Percentiles rank a stretch among this genome's conserved stretches.
These are phyloP conservation scores for Vaccinium darrowii DNA, from an alignment of 148 eudicot genomes.

Conservation along the genomic window DNA sequence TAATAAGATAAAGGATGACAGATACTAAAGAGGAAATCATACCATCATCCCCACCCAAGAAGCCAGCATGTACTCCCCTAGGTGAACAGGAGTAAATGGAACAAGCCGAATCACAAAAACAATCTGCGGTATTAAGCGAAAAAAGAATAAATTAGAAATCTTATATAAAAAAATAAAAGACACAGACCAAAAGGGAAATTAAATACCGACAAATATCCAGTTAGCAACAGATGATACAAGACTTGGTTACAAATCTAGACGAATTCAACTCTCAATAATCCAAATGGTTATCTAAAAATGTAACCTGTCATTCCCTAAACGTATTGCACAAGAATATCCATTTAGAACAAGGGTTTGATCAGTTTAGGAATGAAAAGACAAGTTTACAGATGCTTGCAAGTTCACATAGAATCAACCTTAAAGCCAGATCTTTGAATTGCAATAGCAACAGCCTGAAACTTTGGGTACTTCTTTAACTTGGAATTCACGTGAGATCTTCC, in stretches of 20 bases:
- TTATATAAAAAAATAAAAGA: background rate
- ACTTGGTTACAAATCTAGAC: background rate
- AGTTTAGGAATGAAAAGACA: background rate
- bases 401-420: constrained; percentile 47
- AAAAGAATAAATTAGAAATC: constrained; percentile 10
- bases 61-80: constrained; percentile 78
- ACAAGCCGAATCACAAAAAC: constrained; percentile 91
- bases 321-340: background rate
- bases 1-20: background rate
- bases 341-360: background rate
- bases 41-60: constrained; percentile 99
- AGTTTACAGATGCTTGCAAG: background rate
- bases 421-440: constrained; percentile 93
- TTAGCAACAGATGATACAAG: background rate
- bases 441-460: constrained; percentile 85
- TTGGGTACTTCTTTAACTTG: constrained; percentile 80
- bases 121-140: constrained; percentile 48
- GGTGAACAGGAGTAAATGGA: constrained; percentile 78
- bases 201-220: background rate
- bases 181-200: background rate
- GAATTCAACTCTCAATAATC: background rate
- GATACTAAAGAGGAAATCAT: constrained; percentile 14
- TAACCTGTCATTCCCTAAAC: background rate
- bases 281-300: background rate
- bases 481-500: constrained; percentile 80